Conservation (phyloP, 805 yeast genomes). For the Lipomyces kockii region DNA sequence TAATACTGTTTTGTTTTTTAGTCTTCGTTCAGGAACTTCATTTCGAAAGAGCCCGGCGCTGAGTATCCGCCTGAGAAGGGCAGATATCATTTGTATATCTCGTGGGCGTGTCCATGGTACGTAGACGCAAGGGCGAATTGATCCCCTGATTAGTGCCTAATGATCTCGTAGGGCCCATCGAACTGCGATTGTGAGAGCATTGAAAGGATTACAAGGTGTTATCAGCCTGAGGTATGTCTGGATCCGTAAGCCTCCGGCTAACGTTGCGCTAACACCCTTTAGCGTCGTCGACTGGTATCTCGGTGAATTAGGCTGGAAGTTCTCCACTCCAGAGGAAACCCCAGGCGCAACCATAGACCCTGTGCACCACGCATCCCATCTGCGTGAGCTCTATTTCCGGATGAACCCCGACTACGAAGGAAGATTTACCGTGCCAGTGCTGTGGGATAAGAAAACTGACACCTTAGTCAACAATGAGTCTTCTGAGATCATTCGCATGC, state of each 20-base stretch:
- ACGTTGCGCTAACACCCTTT: slow-evolving; percentile 44
- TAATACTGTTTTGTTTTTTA: slow-evolving; percentile 3
- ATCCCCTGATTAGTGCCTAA: background rate
- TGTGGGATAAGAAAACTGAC: slow-evolving; percentile 83
- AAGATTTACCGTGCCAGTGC: slow-evolving; percentile 88
- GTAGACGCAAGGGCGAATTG: slow-evolving; percentile 61
- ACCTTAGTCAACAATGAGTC: slow-evolving; percentile 93
- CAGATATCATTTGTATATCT: slow-evolving; percentile 87
- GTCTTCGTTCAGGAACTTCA: slow-evolving; percentile 61
- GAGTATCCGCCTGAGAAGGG: slow-evolving; percentile 73
- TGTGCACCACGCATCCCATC: slow-evolving; percentile 59
- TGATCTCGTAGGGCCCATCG: slow-evolving; percentile 67
- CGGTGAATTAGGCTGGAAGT: slow-evolving; percentile 90
- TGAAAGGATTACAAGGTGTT: slow-evolving; percentile 70
- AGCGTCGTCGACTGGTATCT: slow-evolving; percentile 91
- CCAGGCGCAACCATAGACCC: slow-evolving; percentile 61
- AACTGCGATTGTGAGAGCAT: slow-evolving; percentile 68
- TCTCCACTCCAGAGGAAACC: slow-evolving; percentile 57
- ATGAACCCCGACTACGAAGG: slow-evolving; percentile 78
- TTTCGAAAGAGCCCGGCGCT: slow-evolving; percentile 68
- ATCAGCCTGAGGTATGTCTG: slow-evolving; percentile 45
- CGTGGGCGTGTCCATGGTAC: slow-evolving; percentile 95
- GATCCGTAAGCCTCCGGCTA: background rate
- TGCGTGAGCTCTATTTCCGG: slow-evolving; percentile 74
- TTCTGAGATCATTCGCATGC: slow-evolving; percentile 83